Base-by-base conservation (phyloP, 2,329 filamentous ascomycete species). In the Clonostachys solani region DNA sequence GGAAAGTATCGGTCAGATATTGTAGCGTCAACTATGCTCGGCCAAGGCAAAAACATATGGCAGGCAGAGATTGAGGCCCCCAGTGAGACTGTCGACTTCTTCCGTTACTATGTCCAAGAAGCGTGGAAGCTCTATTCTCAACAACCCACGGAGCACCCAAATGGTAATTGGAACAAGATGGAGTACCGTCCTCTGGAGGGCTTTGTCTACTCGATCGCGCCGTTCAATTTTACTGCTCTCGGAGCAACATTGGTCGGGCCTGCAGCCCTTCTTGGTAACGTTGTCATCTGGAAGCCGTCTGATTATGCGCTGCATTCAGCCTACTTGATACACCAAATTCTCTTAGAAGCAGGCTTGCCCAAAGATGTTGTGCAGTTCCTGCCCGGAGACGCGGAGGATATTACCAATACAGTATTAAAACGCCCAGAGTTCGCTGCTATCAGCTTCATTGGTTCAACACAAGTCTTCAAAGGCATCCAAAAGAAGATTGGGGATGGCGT, bases 161-260 rank as follows among this genome's bases (percentile, higher is more conserved):
- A 37, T n/a, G 34, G 29, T 4, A 17, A 43, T n/a, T 46, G 23
- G 38, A 61, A 57, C 33, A 56, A 57, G 6, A 53, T 59, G 4
- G 67, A 71, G 13, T 66, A 62, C 47, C 55, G 68, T 0, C 66
- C 68, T 0, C 57, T 71, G 0, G 68, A 71, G 46, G 68, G 68
- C 2, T 71, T 71, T 48, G 66, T 72, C 9, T 69, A 69, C 42
- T 60, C 67, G 15, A 53, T 71, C 3, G 63, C 66, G 0, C 68
- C 68, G 3, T 72, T 72, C 56, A 72, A 72, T 56, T 71, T 71
- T 45, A 69, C 68, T 0, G 68, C 68, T 1, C 59, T 71, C n/a
- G 68, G 61, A 8, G 68, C 57, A 4, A 68, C 60, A 38, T 75
- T 96, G 37, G 53, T 68, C 10, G 61, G 55, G 0, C 12, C 42